Conservation (phyloP, 2,329 filamentous ascomycete species). For the Colletotrichum sp. region DNA sequence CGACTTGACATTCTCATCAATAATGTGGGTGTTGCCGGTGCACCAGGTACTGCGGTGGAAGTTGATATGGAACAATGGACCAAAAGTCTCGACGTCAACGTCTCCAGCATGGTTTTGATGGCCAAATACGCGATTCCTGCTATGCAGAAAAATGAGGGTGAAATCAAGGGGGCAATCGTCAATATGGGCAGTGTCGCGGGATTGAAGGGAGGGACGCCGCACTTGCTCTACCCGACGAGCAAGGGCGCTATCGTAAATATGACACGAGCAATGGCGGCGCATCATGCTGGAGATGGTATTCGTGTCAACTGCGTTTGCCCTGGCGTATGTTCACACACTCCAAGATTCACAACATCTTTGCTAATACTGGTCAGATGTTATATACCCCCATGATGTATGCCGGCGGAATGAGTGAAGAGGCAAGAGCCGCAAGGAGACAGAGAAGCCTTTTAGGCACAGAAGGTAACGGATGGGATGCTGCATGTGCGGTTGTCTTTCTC, state of each 20-base stretch:
- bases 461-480: conserved; percentile 49
- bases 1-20: conserved; percentile 69
- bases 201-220: conserved; percentile 43
- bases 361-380: conserved; percentile 37
- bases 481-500: conserved; percentile 43
- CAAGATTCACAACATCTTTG: not conserved
- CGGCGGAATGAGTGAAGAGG: conserved; percentile 43
- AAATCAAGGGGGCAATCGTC: conserved; percentile 56
- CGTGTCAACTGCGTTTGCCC: conserved; percentile 43
- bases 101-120: conserved; percentile 24
- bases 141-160: conserved; percentile 48
- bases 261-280: conserved; percentile 50
- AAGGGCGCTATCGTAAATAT: conserved; percentile 50
- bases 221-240: conserved; percentile 44
- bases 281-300: conserved; percentile 37
- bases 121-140: conserved; percentile 20
- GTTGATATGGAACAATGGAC: conserved; percentile 66
- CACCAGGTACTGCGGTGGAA: conserved; percentile 62
- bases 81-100: conserved; percentile 51
- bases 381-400: conserved; percentile 53
- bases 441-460: conserved; percentile 45
- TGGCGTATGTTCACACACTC: conserved; percentile 40
- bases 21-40: conserved; percentile 67
- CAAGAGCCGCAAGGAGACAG: conserved; percentile 39
- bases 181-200: conserved; percentile 70